These are phyloP conservation scores for Danielia reshetovae DNA, from an alignment of 805 yeast species.

Conservation along the genomic window DNA sequence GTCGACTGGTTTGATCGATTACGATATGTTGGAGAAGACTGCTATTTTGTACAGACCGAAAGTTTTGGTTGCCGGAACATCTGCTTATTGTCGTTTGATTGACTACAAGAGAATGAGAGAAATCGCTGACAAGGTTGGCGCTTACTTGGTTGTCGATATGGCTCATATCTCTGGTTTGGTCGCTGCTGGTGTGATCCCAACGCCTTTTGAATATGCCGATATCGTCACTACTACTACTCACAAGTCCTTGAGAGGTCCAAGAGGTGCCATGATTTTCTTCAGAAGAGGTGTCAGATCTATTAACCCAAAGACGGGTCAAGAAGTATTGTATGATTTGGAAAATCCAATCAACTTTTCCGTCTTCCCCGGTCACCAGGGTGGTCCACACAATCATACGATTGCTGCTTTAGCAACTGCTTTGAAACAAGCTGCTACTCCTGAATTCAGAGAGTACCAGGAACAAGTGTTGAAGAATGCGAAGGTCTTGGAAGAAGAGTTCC, in stretches of 20 bases:
- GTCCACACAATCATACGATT: conserved; percentile 99
- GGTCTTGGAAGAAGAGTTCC: conserved; percentile 72
- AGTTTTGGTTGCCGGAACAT: conserved; percentile 95
- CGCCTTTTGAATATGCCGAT: conserved; percentile 96
- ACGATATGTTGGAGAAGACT: conserved; percentile 88
- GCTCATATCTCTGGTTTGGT: conserved; percentile 97
- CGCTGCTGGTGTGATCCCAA: conserved; percentile 92
- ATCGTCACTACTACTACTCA: conserved; percentile 98
- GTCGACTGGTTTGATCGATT: conserved; percentile 92
- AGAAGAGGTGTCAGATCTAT: conserved; percentile 90
- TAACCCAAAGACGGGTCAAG: conserved; percentile 84
- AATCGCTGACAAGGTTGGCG: conserved; percentile 96
- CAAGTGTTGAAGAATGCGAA: conserved; percentile 88
- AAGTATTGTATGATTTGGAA: conserved; percentile 85
- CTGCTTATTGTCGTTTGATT: conserved; percentile 94
- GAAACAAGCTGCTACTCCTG: conserved; percentile 89
- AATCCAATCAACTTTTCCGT: conserved; percentile 95
- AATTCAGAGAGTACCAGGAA: conserved; percentile 84
- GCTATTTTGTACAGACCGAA: conserved; percentile 94
- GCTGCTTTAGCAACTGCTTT: conserved; percentile 96
- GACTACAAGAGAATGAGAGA: conserved; percentile 96
- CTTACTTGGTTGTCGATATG: conserved; percentile 95
- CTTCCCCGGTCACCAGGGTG: conserved; percentile 99
- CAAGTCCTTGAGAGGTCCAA: conserved; percentile 98
- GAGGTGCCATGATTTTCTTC: conserved; percentile 99